Evolutionary conservation across 192 early-diverging fungal genomes (phyloP).

Genomic region (Linnemannia elongata): DNA sequence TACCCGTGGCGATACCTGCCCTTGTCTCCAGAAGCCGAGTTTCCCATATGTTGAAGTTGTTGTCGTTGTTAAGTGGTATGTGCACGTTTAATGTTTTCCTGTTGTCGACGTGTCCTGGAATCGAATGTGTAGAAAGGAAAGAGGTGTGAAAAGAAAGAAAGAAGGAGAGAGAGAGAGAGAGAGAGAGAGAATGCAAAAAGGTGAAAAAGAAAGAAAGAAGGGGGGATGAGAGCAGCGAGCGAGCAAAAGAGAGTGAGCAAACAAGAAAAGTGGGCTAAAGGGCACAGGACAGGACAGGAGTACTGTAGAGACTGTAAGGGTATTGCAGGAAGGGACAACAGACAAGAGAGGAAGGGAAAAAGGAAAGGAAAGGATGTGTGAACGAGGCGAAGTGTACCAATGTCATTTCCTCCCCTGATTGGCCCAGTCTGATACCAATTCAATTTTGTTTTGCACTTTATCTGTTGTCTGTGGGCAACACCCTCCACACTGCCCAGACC

Average conservation of each 20-base stretch:
- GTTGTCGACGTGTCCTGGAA: background rate
- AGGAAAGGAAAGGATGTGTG: background rate
- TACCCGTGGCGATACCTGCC: conserved; percentile 67
- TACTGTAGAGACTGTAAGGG: background rate
- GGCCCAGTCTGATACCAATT: conserved; percentile 65
- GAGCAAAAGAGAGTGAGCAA: background rate
- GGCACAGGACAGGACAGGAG: background rate
- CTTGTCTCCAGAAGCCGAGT: conserved; percentile 60
- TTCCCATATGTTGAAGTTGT: conserved; percentile 56
- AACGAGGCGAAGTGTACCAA: conserved; percentile 6
- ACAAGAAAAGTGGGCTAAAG: background rate
- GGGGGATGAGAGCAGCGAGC: background rate
- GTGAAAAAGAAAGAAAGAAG: background rate
- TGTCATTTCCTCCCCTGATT: conserved; percentile 68
- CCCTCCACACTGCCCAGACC: background rate
- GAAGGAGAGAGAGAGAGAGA: background rate
- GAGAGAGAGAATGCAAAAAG: background rate
- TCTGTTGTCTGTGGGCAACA: background rate
- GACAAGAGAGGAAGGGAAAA: background rate
- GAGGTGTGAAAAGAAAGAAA: background rate
- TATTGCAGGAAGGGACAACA: background rate
- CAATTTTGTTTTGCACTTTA: conserved; percentile 31
- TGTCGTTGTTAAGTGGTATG: background rate
- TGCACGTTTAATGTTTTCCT: background rate
- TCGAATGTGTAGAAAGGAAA: background rate